Evolutionary conservation across 345 rosid species (phyloP), one percentile per base, ranked within the genome.

Genomic region (Abelmoschus esculentus): DNA sequence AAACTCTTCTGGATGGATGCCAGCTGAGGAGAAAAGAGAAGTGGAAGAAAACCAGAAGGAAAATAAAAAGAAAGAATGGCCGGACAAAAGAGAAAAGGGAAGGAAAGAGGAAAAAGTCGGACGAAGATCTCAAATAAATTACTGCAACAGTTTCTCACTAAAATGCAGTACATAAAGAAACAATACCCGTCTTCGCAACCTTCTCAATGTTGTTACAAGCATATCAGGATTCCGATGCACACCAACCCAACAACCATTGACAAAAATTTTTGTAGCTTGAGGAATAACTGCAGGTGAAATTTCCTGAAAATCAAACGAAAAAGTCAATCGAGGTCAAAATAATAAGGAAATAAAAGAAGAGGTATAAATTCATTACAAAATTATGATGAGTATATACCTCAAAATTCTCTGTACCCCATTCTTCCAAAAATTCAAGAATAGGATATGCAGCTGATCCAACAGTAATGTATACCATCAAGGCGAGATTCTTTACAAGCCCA

Each of bases 231-330:
- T 88, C 7, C 99, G 95, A 78, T 91, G 97, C 67, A 95, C 87
- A 42, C 99, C 99, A 74, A 95, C 97, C 99, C 99, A 95, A 75
- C 96, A 84, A 78, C 99, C 97, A 76, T 95, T 91, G 56, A 95
- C 97, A 75, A 95, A 91, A 74, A 95, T 89, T 81, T 95, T 95
- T 0, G 97, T 95, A 12, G 99, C 91, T 85, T 84, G 90, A 58
- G 96, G 97, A 77, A 95, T 95, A 77, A 88, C 99, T 5, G 93
- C 91, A 12, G 99, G 96, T 61, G 99, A 95, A 52, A 88, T 95
- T 89, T 95, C 99, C 97, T 93, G 75, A 19, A 78, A 74, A 56
- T 40, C 3, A 32, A 57, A 70, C 29, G 2, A 1, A 61, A 76
- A 26, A 50, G 64, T 40, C 61, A 61, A 61, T 18, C 31, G 61